Conservation (phyloP, 2,329 filamentous ascomycete species). For the Chalaropsis thielavioides region DNA sequence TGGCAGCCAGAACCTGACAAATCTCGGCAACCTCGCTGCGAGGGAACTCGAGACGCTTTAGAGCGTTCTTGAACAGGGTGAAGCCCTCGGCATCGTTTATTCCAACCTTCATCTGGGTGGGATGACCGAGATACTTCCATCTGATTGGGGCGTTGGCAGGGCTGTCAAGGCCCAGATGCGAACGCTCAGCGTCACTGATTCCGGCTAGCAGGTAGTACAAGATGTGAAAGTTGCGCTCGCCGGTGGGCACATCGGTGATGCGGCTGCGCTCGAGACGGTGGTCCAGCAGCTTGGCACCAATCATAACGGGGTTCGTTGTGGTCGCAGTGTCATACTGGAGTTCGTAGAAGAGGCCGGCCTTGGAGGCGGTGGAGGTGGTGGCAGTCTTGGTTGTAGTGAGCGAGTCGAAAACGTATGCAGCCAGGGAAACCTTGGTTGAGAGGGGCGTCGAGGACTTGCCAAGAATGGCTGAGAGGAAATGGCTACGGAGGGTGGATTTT, state of each 20-base stretch:
- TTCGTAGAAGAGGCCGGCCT: conserved; percentile 89
- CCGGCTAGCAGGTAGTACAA: conserved; percentile 91
- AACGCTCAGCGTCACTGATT: conserved; percentile 78
- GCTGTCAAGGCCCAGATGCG: conserved; percentile 56
- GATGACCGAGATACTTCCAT: conserved; percentile 94
- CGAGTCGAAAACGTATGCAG: conserved; percentile 89
- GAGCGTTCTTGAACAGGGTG: conserved; percentile 89
- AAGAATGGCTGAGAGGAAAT: conserved; percentile 72
- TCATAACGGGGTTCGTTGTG: conserved; percentile 68
- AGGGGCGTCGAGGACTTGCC: conserved; percentile 84
- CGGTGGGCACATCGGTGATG: conserved; percentile 81
- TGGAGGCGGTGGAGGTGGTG: conserved; percentile 88
- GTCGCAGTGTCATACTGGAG: conserved; percentile 89
- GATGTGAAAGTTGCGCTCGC: conserved; percentile 91
- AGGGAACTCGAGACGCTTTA: conserved; percentile 88
- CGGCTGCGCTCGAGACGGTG: conserved; percentile 85
- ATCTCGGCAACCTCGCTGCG: conserved; percentile 90
- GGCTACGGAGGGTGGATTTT: conserved; percentile 86
- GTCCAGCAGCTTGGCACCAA: conserved; percentile 88
- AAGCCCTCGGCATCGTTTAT: conserved; percentile 95
- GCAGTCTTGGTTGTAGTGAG: conserved; percentile 94
- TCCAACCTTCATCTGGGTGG: conserved; percentile 89
- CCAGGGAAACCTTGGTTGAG: conserved; percentile 83
- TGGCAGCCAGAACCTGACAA: conserved; percentile 83
- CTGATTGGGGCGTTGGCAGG: conserved; percentile 48